phyloP scores from a whole-genome alignment of 768 basidiomycete species.

The Mycena metata region DNA sequence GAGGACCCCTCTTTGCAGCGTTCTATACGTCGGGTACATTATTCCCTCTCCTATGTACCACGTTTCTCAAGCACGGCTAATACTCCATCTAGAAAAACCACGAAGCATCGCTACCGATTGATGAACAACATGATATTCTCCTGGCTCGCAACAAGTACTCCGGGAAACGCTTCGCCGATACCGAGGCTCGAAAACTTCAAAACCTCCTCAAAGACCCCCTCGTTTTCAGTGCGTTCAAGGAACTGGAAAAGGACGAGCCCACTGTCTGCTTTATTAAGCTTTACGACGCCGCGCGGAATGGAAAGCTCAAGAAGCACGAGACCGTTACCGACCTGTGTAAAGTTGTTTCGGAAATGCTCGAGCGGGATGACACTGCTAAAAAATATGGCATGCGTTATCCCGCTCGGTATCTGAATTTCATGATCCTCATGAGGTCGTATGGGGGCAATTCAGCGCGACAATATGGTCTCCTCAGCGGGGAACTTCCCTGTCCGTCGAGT shows the following conservation, averaged over 20 bases:
- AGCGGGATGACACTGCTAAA: constrained; percentile 5
- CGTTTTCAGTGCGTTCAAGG: constrained; percentile 25
- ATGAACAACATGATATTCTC: constrained; percentile 12
- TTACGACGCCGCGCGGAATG: constrained; percentile 28
- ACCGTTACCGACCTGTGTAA: constrained; percentile 34
- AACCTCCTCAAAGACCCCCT: constrained; percentile 33
- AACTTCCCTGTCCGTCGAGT: constrained; percentile 16
- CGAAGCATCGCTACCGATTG: background rate
- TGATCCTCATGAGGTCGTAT: constrained; percentile 36
- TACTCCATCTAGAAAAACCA: background rate
- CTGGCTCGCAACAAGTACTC: constrained; percentile 23
- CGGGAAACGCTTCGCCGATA: background rate
- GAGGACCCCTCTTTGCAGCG: background rate
- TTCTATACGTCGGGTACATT: background rate
- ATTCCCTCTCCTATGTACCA: background rate
- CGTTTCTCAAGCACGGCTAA: too few relatives aligned
- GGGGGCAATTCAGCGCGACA: constrained; percentile 36
- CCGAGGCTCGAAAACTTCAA: constrained; percentile 31
- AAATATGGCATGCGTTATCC: constrained; percentile 39
- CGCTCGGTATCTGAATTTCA: constrained; percentile 38
- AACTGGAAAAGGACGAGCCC: constrained; percentile 25
- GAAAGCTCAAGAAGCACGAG: constrained; percentile 32
- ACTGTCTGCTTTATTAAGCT: constrained; percentile 36
- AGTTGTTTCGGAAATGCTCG: constrained; percentile 30
- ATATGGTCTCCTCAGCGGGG: constrained; percentile 29